Base-by-base conservation (phyloP, 225 moss, liverwort and hornwort genomes). In the Sphagnum tenellum region DNA sequence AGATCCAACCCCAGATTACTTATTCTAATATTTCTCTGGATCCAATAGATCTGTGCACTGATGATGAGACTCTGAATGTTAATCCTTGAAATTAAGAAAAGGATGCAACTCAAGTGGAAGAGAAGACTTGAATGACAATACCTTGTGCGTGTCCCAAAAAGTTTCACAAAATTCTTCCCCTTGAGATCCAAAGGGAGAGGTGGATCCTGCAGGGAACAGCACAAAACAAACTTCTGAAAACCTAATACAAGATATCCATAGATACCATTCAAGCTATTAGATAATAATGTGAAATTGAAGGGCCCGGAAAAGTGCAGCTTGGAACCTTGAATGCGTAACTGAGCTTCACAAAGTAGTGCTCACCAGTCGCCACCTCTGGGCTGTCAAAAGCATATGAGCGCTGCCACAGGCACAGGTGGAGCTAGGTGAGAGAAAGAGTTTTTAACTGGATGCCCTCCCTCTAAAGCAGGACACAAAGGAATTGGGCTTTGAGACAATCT, bases 111-210 rank as follows among this genome's bases (percentile, higher is more conserved):
- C 29, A 29, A 29, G 29, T 29, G 29, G 29, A 29, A 29, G 0
- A 29, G 0, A 29, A 29, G 29, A 29, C 29, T 29, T 29, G 29
- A 29, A 47, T 45, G n/a, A 56, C 12, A 10, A 62, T 70, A 92
- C 96, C 96, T 99, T 49, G 93, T 84, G 53, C 91, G 89, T 59
- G 93, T 99, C 60, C 98, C 98, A 70, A 99, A 93, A 9, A 93
- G 76, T 73, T 86, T 81, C 47, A 75, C 82, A 69, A 93, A 99
- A 59, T 83, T 72, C 50, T 61, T 67, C 62, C 98, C 98, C 14
- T 80, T 83, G 57, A 88, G 79, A 73, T 91, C 90, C 67, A 56
- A 74, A 55, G 90, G 69, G 67, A 99, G 79, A 44, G 93, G 82
- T 74, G 89, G 68, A 73, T 90, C 87, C 96, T 95, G 77, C 76